Evolutionary conservation across 1,284 basidiomycete genomes (phyloP).

Genomic region (Cutaneotrichosporon dermatis): DNA sequence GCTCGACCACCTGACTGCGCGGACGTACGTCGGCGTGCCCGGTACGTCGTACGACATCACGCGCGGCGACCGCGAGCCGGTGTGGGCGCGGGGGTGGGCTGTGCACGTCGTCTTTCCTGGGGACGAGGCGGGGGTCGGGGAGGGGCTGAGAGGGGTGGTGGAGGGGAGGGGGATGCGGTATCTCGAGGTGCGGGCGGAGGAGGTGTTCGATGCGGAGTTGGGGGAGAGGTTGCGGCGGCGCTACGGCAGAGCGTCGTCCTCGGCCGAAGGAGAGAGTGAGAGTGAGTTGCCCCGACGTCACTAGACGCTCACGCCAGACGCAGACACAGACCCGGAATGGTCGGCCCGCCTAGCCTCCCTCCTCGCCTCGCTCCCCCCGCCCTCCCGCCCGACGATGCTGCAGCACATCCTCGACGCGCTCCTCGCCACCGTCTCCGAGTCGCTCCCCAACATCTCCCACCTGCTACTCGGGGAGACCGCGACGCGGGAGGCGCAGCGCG

Average conservation of each 20-base stretch:
- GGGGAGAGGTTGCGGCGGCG: conserved; percentile 5
- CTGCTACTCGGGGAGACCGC: conserved; percentile 74
- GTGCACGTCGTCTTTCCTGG: conserved; percentile 45
- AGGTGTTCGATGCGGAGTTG: conserved; percentile 35
- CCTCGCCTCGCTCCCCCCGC: conserved; percentile 67
- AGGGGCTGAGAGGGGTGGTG: conserved; percentile 21
- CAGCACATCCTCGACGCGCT: conserved; percentile 65
- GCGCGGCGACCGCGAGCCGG: conserved; percentile 31
- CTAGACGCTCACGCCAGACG: conserved; percentile 14
- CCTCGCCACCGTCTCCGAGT: conserved; percentile 61
- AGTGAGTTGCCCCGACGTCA: conserved; percentile 14
- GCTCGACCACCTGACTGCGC: conserved; percentile 30
- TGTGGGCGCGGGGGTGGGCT: conserved; percentile 40
- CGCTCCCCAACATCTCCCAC: conserved; percentile 61
- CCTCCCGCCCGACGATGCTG: conserved; percentile 65
- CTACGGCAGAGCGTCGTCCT: not conserved
- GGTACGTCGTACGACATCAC: conserved; percentile 24
- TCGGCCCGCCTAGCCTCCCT: conserved; percentile 56
- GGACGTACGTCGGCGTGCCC: conserved; percentile 29
- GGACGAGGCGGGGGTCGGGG: conserved; percentile 11
- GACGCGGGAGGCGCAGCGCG: conserved; percentile 69
- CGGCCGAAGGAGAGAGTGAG: not conserved
- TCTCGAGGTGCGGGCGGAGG: conserved; percentile 37
- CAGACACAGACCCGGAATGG: conserved; percentile 35
- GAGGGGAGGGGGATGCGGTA: conserved; percentile 26